phyloP scores from a whole-genome alignment of 2,329 filamentous ascomycete genomes.

The Sporothrix brasiliensis region DNA sequence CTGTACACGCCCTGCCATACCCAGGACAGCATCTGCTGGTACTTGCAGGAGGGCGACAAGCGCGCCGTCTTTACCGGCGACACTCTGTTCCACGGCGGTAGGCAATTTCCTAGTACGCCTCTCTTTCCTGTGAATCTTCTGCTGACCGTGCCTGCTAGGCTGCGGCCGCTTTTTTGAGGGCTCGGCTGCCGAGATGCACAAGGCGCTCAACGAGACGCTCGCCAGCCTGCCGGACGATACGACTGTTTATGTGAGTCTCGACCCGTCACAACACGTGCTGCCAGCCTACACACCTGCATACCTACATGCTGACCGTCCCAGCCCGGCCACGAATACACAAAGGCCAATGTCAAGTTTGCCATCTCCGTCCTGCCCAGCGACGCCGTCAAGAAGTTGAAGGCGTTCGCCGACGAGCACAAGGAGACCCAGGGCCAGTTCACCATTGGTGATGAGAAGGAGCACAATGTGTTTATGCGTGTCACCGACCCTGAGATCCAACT shows the following conservation, averaged over 20 bases:
- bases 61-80: slow-evolving; percentile 93
- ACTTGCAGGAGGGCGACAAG: slow-evolving; percentile 75
- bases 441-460: slow-evolving; percentile 94
- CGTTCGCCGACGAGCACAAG: slow-evolving; percentile 76
- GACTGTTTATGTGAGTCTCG: slow-evolving; percentile 73
- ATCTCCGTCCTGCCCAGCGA: slow-evolving; percentile 74
- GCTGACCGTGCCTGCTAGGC: slow-evolving; percentile 52
- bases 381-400: slow-evolving; percentile 73
- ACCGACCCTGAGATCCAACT: slow-evolving; percentile 79
- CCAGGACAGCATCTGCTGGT: slow-evolving; percentile 97
- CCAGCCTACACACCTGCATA: background rate
- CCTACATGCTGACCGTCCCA: slow-evolving; percentile 42
- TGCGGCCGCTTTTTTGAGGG: slow-evolving; percentile 98
- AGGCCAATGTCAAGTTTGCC: slow-evolving; percentile 88
- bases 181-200: slow-evolving; percentile 85
- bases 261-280: slow-evolving; percentile 52
- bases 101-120: background rate
- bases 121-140: background rate
- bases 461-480: slow-evolving; percentile 96
- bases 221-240: slow-evolving; percentile 84
- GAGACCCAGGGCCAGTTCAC: slow-evolving; percentile 96
- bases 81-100: slow-evolving; percentile 91
- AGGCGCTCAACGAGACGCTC: slow-evolving; percentile 83
- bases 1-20: slow-evolving; percentile 98
- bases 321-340: slow-evolving; percentile 99